A percentile compares a stretch with the other conserved stretches of the same genome.
Evolutionary conservation across 2,329 filamentous ascomycete species (phyloP).

Genomic region (Sclerotinia sclerotiorum): DNA sequence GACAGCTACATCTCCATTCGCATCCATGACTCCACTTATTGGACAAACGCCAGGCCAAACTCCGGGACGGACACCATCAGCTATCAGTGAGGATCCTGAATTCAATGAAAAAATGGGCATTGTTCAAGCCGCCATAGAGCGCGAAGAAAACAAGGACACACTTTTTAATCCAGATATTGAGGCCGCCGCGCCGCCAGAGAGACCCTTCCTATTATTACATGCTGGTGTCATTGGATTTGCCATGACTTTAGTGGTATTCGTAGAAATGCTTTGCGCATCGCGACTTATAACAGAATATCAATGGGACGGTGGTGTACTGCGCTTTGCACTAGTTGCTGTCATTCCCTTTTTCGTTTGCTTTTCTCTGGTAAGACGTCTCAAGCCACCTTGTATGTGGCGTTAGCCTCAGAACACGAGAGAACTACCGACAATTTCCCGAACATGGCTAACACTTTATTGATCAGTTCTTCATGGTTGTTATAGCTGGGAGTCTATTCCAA

Average conservation of each 20-base stretch:
- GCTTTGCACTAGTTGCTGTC: conserved; percentile 28
- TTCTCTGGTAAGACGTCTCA: conserved; percentile 37
- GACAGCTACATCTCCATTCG: conserved; percentile 24
- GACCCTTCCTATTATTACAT: conserved; percentile 29
- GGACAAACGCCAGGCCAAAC: conserved; percentile 21
- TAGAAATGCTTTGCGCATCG: conserved; percentile 30
- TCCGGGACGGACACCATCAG: conserved; percentile 17
- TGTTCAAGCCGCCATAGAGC: conserved; percentile 29
- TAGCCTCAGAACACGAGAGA: neutral
- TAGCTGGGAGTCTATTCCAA: conserved; percentile 30
- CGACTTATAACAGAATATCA: conserved; percentile 30
- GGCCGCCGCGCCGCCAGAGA: conserved; percentile 23
- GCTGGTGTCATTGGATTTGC: conserved; percentile 29
- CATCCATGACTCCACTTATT: conserved; percentile 25
- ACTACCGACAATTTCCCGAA: neutral
- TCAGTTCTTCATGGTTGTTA: conserved; percentile 28
- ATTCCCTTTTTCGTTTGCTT: conserved; percentile 30
- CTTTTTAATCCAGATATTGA: conserved; percentile 29
- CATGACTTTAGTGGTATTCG: conserved; percentile 29
- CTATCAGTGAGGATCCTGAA: conserved; percentile 23
- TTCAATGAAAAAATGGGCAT: conserved; percentile 29
- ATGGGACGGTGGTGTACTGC: conserved; percentile 28
- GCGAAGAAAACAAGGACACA: conserved; percentile 29
- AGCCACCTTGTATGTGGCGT: conserved; percentile 17
- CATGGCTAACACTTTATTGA: conserved; percentile 36